Base-by-base conservation (phyloP, 345 rosid species). In the Heritiera littoralis region DNA sequence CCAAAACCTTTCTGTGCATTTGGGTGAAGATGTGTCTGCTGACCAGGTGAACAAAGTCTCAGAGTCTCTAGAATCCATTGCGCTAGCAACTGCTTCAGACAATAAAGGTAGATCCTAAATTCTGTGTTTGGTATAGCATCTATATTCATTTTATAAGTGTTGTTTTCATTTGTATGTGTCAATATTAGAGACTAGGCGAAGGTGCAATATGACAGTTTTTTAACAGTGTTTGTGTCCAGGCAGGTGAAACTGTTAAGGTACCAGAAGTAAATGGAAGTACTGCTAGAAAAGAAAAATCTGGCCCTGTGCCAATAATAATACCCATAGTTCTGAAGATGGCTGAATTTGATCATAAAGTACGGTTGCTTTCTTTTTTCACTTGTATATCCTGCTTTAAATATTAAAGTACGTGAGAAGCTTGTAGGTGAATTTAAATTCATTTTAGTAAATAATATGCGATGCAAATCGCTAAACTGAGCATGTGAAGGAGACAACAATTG, bases 271-370 rank as follows among this genome's bases (percentile, higher is more conserved):
- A 77, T 30, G 73, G 72, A 82, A 76, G 73, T 66, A 40, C 75
- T 41, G 82, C 63, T 52, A 87, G 80, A 82, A 92, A 88, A 79
- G 87, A 85, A 71, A 96, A 93, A 84, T 80, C 91, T 76, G 92
- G 92, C 78, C 85, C 92, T 1, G 89, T 94, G 63, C 94, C 99
- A 3, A 88, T 97, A 79, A 84, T 97, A 61, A 82, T 97, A 76
- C 97, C 99, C 56, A 90, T 94, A 75, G 92, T 94, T 77, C 84
- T 94, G 63, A 94, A 91, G 89, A 97, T 97, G 99, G 89, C 93
- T 71, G 93, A 91, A 82, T 97, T 97, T 71, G 98, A 97, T 79
- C 99, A 97, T 78, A 91, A 94, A 97, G 99, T 97, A 51, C 72
- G 74, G 32, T 17, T 66, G 1, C 56, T 43, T 78, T 65, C 54